Evolutionary conservation across 169 alveolate species (phyloP).

Genomic region (Cryptosporidium tyzzeri): DNA sequence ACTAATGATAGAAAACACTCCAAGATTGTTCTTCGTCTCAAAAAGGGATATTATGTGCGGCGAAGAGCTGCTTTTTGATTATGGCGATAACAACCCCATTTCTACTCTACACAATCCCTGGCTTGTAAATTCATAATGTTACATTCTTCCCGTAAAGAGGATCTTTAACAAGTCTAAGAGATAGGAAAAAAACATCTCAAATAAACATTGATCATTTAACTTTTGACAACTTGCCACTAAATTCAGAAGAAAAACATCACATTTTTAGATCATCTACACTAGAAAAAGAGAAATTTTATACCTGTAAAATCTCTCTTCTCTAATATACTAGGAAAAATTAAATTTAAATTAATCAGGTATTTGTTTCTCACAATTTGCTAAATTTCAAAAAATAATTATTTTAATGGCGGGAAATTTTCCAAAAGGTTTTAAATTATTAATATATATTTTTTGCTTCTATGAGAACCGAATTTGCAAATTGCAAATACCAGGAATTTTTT

Average conservation of each 20-base stretch:
- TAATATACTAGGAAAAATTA: no score
- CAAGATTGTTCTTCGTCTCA: slow-evolving; percentile 86
- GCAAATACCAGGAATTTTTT: no score
- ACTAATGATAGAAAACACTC: slow-evolving; percentile 77
- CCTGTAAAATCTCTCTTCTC: neutral
- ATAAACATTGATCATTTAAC: no score
- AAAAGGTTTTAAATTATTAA: neutral
- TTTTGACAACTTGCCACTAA: no score
- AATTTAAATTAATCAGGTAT: neutral
- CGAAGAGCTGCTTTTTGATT: slow-evolving; percentile 89
- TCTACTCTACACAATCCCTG: slow-evolving; percentile 87
- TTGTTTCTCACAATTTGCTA: no score
- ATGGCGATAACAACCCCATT: slow-evolving; percentile 88
- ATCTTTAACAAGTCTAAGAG: neutral
- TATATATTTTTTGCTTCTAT: no score
- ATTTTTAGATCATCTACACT: no score
- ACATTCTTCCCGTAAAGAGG: no score
- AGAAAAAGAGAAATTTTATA: neutral
- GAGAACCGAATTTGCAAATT: no score
- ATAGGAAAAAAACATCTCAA: neutral
- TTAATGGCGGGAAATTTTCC: neutral
- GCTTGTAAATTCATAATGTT: slow-evolving; percentile 68
- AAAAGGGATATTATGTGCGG: slow-evolving; percentile 85
- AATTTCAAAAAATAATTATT: neutral
- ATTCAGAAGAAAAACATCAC: no score